These are phyloP conservation scores for Scheffersomyces lignicola DNA, from an alignment of 1,139 yeast genomes.

Conservation along the genomic window DNA sequence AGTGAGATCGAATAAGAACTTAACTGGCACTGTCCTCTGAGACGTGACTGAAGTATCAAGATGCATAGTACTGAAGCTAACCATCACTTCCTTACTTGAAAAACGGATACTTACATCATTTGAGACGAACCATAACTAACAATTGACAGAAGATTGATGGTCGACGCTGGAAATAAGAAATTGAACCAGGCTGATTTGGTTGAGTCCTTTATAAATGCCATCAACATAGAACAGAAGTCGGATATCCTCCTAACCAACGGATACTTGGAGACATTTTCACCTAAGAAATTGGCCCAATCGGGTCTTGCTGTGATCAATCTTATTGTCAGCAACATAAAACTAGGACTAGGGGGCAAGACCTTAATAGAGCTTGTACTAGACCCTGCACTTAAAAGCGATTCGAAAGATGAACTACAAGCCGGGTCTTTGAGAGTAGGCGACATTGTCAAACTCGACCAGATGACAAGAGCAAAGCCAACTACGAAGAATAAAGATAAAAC, in stretches of 20 bases:
- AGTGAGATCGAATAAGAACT: slow-evolving; percentile 13
- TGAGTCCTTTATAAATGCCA: slow-evolving; percentile 48
- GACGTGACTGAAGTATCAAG: slow-evolving; percentile 12
- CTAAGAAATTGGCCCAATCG: slow-evolving; percentile 62
- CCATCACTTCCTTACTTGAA: slow-evolving; percentile 24
- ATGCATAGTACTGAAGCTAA: slow-evolving; percentile 13
- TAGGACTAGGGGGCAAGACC: slow-evolving; percentile 81
- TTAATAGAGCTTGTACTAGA: slow-evolving; percentile 68
- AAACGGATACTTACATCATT: slow-evolving; percentile 29
- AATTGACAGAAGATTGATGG: too few species aligned
- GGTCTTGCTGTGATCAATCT: slow-evolving; percentile 80
- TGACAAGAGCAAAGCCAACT: slow-evolving; percentile 24
- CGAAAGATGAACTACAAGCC: slow-evolving; percentile 40
- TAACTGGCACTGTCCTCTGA: too few species aligned
- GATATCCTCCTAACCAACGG: slow-evolving; percentile 56
- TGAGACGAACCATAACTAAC: slow-evolving; percentile 10
- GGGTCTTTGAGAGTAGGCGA: slow-evolving; percentile 79
- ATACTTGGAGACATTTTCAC: slow-evolving; percentile 52
- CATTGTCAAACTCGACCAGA: slow-evolving; percentile 55
- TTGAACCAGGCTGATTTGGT: slow-evolving; percentile 1
- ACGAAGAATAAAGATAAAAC: slow-evolving; percentile 22
- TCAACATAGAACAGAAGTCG: slow-evolving; percentile 57
- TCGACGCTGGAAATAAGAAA: too few species aligned
- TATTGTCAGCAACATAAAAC: slow-evolving; percentile 55
- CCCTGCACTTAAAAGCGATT: slow-evolving; percentile 44